Conservation (phyloP, 768 basidiomycete genomes). For the Royoungia palumana region DNA sequence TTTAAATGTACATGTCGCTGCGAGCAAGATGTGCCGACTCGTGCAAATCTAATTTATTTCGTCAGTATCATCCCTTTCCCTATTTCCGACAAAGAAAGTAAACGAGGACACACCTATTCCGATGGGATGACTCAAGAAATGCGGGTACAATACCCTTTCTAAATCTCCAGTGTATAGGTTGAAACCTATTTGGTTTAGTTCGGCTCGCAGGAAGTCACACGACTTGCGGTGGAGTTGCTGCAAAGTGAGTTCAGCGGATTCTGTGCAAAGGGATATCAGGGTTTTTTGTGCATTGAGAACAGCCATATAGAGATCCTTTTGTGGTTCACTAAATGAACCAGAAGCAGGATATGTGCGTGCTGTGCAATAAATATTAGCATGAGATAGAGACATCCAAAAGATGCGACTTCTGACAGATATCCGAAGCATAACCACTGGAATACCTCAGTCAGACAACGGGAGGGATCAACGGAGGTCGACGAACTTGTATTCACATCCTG, state of each 20-base stretch:
- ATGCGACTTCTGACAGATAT: slow-evolving; percentile 66
- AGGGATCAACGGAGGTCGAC: slow-evolving; percentile 19
- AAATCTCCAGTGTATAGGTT: slow-evolving; percentile 50
- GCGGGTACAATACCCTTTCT: slow-evolving; percentile 79
- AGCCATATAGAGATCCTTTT: slow-evolving; percentile 81
- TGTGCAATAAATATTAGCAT: slow-evolving; percentile 27
- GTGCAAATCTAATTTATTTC: slow-evolving; percentile 66
- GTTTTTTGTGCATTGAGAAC: slow-evolving; percentile 71
- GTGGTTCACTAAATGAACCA: slow-evolving; percentile 74
- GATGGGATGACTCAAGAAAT: slow-evolving; percentile 88
- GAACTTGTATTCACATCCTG: slow-evolving; percentile 89
- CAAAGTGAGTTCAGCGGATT: slow-evolving; percentile 53
- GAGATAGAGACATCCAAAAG: neutral
- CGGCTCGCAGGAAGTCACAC: slow-evolving; percentile 60
- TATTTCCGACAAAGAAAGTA: neutral
- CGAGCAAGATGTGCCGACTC: slow-evolving; percentile 70
- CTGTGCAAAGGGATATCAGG: slow-evolving; percentile 59
- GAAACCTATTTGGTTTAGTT: slow-evolving; percentile 65
- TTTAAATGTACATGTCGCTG: slow-evolving; percentile 43
- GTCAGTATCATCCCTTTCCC: slow-evolving; percentile 6
- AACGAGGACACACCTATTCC: slow-evolving; percentile 64
- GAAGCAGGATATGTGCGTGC: slow-evolving; percentile 87
- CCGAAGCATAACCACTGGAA: slow-evolving; percentile 84
- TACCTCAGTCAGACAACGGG: slow-evolving; percentile 3
- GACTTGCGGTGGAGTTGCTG: slow-evolving; percentile 77